Evolutionary conservation across 495 filamentous ascomycete genomes (phyloP).

Genomic region (Chaetomidium leptoderma): DNA sequence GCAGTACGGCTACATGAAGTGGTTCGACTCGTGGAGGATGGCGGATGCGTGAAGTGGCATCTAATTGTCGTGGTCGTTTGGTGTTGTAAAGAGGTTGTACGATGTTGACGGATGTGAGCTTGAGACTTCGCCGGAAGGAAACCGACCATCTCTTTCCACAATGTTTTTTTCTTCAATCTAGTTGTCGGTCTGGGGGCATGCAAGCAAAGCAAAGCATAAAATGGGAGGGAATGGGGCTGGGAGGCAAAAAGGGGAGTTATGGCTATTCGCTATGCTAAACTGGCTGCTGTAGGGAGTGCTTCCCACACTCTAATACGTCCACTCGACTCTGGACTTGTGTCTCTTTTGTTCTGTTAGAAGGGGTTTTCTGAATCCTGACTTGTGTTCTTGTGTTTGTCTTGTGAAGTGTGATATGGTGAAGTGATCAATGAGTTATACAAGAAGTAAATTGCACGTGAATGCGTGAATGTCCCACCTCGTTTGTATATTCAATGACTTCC

Average conservation of each 20-base stretch:
- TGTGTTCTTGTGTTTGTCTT: not conserved
- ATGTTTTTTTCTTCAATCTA: not conserved
- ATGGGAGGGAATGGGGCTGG: not conserved
- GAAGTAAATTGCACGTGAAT: no score
- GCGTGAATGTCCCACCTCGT: not conserved
- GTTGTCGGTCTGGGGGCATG: not conserved
- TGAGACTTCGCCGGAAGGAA: not conserved
- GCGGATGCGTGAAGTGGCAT: slow-evolving; percentile 39
- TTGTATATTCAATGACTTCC: not conserved
- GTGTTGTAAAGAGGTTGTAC: no score
- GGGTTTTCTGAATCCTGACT: not conserved
- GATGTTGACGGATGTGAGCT: slow-evolving; percentile 1
- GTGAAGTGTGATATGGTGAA: not conserved
- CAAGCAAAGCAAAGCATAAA: not conserved
- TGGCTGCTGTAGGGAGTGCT: not conserved
- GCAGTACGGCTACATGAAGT: slow-evolving; percentile 89
- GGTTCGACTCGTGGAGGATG: slow-evolving; percentile 69
- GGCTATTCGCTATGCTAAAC: not conserved
- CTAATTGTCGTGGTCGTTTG: slow-evolving; percentile 10
- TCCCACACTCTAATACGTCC: not conserved
- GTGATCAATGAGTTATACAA: no score
- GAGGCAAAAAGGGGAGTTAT: not conserved
- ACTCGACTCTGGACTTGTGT: not conserved
- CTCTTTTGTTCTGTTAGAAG: slow-evolving; percentile 12
- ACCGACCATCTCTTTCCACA: slow-evolving; percentile 5